A percentile compares a stretch with the other conserved stretches of the same genome.
phyloP scores from a whole-genome alignment of 352 stramenopile genomes.

The Globisporangium middletonii region DNA sequence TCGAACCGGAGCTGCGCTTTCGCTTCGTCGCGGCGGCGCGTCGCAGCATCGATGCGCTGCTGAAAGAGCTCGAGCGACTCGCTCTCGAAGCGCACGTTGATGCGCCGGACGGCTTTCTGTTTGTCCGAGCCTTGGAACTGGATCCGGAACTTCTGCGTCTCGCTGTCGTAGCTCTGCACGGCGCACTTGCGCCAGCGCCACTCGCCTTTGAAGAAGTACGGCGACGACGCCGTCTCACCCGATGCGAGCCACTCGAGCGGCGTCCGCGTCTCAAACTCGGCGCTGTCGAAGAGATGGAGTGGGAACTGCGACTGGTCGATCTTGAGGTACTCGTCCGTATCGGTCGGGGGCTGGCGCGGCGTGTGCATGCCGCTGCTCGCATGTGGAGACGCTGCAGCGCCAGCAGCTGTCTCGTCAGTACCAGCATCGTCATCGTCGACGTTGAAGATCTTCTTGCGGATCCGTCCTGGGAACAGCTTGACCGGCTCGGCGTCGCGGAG shows the following conservation, averaged over 20 bases:
- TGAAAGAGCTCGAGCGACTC: slow-evolving; percentile 74
- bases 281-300: slow-evolving; percentile 87
- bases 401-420: neutral
- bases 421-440: slow-evolving; percentile 3
- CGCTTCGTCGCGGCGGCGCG: slow-evolving; percentile 52
- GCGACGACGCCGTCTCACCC: slow-evolving; percentile 43
- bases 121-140: slow-evolving; percentile 83
- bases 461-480: slow-evolving; percentile 45
- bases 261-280: slow-evolving; percentile 72
- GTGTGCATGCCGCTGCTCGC: neutral
- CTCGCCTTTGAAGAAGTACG: slow-evolving; percentile 81
- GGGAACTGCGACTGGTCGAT: slow-evolving; percentile 90
- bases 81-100: slow-evolving; percentile 90
- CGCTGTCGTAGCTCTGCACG: slow-evolving; percentile 59
- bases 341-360: neutral
- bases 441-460: slow-evolving; percentile 46
- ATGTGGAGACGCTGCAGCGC: neutral
- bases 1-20: slow-evolving; percentile 90
- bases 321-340: slow-evolving; percentile 68
- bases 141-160: slow-evolving; percentile 68
- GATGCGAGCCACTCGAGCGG: slow-evolving; percentile 72
- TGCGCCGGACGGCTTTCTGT: slow-evolving; percentile 82
- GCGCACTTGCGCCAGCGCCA: slow-evolving; percentile 79
- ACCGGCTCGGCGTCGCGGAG: slow-evolving; percentile 44
- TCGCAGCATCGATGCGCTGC: slow-evolving; percentile 57